A percentile compares a stretch with the other conserved stretches of the same genome.
These are phyloP conservation scores for Ceriops zippeliana DNA, from an alignment of 345 rosid genomes.

Conservation along the genomic window DNA sequence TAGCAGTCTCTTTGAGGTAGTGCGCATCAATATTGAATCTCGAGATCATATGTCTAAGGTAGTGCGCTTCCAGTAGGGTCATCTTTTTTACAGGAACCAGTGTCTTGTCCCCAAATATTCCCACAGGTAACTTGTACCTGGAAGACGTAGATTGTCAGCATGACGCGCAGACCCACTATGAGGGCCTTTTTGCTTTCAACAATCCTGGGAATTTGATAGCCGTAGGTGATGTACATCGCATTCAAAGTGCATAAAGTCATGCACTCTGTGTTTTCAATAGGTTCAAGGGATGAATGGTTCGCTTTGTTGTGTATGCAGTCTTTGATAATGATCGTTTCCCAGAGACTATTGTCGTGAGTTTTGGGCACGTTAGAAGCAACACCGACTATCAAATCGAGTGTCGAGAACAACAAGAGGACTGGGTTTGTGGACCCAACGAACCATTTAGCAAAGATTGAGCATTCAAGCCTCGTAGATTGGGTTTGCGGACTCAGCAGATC, in stretches of 20 bases:
- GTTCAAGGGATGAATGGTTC: background rate
- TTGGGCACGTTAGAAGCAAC: no score
- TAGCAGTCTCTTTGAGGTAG: slow-evolving; percentile 12
- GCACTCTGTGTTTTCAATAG: background rate
- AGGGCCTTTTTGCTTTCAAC: background rate
- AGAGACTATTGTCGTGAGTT: no score
- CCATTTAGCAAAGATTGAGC: no score
- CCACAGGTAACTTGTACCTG: slow-evolving; percentile 1
- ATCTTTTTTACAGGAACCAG: background rate
- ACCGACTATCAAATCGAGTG: no score
- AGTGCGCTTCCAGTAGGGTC: background rate
- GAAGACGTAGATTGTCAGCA: background rate
- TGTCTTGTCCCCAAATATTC: background rate
- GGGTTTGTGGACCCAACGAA: no score
- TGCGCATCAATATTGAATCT: background rate
- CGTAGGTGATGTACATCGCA: background rate
- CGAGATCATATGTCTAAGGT: background rate
- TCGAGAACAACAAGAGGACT: no score
- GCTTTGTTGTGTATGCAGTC: background rate
- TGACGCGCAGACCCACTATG: no score
- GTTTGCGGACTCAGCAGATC: no score
- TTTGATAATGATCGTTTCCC: no score
- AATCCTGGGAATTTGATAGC: background rate
- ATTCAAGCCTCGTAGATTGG: no score
- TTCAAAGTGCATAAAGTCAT: background rate